Conservation (phyloP, 441 rosid genomes). For the Rhodomyrtus psidioides region DNA sequence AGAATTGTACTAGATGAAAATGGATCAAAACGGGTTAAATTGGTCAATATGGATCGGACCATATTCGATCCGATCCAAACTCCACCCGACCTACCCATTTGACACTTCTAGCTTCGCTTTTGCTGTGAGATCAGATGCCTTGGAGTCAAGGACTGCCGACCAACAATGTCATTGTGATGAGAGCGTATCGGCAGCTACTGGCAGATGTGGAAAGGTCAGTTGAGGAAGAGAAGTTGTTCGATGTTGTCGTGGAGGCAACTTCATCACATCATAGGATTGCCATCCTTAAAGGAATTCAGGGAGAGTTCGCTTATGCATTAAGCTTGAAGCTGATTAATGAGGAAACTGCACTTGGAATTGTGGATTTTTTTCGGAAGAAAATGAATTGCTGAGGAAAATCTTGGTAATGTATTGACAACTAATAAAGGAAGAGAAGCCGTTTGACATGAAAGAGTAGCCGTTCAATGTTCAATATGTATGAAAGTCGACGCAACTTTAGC, state of each 20-base stretch:
- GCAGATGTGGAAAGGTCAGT: neutral
- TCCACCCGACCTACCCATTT: too few relatives aligned
- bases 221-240: neutral
- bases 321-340: neutral
- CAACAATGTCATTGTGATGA: neutral
- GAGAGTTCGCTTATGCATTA: neutral
- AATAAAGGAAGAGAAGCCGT: neutral
- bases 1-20: too few relatives aligned
- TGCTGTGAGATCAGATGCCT: neutral
- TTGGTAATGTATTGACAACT: neutral
- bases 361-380: neutral
- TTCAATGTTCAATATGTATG: neutral
- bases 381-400: neutral
- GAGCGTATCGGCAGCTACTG: neutral
- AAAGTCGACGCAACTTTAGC: neutral
- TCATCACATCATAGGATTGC: neutral
- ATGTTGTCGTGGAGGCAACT: neutral
- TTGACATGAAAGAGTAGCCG: neutral
- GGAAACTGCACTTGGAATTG: neutral
- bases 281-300: neutral
- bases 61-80: too few relatives aligned
- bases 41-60: too few relatives aligned
- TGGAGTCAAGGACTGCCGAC: neutral
- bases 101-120: neutral
- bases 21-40: too few relatives aligned